phyloP scores from a whole-genome alignment of 768 basidiomycete species.

The Paxillus involutus region DNA sequence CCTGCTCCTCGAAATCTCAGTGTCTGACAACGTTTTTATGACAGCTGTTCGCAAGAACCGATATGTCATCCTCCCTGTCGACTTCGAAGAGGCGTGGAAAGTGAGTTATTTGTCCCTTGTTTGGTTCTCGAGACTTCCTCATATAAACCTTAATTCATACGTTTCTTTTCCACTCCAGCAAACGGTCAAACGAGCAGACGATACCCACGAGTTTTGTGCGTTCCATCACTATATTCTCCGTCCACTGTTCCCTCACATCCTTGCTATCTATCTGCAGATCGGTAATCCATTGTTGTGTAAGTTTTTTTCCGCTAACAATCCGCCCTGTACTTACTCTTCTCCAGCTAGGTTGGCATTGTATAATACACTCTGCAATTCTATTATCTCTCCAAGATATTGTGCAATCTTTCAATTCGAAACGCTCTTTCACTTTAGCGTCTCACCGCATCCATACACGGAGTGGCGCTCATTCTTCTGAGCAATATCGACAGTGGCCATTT shows the following conservation, averaged over 20 bases:
- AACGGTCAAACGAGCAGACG: constrained; percentile 94
- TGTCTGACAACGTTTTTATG: constrained; percentile 1
- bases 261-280: constrained; percentile 32
- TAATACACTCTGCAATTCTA: constrained; percentile 34
- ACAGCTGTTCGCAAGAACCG: constrained; percentile 96
- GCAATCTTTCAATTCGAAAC: constrained; percentile 8
- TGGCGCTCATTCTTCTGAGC: constrained; percentile 87
- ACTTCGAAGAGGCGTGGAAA: constrained; percentile 99
- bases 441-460: constrained; percentile 58
- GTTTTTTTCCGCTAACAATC: constrained; percentile 32
- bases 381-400: constrained; percentile 9
- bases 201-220: constrained; percentile 95
- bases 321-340: constrained; percentile 11
- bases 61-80: constrained; percentile 93
- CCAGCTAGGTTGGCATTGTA: constrained; percentile 33
- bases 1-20: constrained; percentile 1
- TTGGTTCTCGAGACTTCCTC: constrained; percentile 32
- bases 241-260: constrained; percentile 5
- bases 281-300: constrained; percentile 35
- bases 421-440: constrained; percentile 90
- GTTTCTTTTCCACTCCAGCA: constrained; percentile 57
- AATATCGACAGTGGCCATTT: constrained; percentile 43
- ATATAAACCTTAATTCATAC: constrained; percentile 32
- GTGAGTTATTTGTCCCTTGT: constrained; percentile 66
- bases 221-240: constrained; percentile 22